phyloP scores from a whole-genome alignment of 345 rosid genomes.

The Pistacia integerrima region DNA sequence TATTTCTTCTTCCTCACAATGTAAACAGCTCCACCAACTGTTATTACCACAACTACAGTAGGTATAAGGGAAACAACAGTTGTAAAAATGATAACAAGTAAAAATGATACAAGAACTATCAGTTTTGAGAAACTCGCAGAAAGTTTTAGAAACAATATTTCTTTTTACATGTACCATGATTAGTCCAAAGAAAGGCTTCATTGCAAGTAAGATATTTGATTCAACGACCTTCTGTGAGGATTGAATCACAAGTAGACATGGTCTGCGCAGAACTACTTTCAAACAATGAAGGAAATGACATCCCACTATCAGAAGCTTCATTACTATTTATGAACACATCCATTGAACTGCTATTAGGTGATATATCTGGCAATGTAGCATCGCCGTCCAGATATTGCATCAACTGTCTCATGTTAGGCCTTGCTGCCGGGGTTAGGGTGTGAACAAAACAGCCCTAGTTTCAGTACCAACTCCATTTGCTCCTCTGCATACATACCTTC shows the following conservation, averaged over 20 bases:
- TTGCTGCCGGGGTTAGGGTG: conserved; percentile 25
- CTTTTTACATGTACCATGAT: neutral
- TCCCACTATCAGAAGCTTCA: neutral
- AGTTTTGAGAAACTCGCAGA: too few species aligned
- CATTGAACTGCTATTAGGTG: neutral
- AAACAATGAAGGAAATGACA: conserved; percentile 1
- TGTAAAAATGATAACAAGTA: too few species aligned
- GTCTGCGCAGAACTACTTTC: conserved; percentile 14
- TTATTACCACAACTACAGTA: conserved; percentile 11
- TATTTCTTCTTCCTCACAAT: conserved; percentile 30
- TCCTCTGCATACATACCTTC: conserved; percentile 27
- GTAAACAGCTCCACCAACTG: conserved; percentile 26
- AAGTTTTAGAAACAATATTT: too few species aligned
- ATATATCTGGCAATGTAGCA: conserved; percentile 15
- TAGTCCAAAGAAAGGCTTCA: neutral
- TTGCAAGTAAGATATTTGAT: neutral
- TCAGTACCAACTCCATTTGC: conserved; percentile 40
- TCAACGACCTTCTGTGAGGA: conserved; percentile 28
- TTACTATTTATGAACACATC: neutral
- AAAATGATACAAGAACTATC: too few species aligned
- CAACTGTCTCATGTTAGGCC: conserved; percentile 37
- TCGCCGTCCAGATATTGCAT: conserved; percentile 40
- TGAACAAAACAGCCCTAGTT: conserved; percentile 38
- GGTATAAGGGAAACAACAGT: too few species aligned
- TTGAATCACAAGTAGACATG: conserved; percentile 28